Percentiles rank a stretch among this genome's conserved stretches.
phyloP scores from a whole-genome alignment of 495 filamentous ascomycete genomes.

The Chaetomidium leptoderma region DNA sequence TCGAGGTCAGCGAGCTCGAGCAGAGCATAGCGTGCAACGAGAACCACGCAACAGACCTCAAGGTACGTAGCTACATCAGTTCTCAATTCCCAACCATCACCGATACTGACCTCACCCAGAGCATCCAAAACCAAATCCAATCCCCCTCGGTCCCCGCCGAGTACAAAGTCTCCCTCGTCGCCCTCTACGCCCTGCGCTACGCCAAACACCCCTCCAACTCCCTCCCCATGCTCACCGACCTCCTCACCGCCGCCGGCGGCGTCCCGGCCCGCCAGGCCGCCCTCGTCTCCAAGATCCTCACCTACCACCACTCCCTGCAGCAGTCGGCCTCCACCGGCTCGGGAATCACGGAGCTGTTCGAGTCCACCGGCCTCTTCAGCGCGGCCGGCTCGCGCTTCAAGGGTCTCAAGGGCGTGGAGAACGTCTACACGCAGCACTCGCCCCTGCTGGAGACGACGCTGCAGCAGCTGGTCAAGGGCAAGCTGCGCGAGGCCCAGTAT shows the following conservation, averaged over 20 bases:
- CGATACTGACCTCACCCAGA: conserved; percentile 44
- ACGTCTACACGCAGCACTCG: conserved; percentile 97
- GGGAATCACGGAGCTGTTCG: conserved; percentile 85
- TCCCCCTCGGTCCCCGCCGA: conserved; percentile 65
- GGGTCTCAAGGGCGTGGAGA: conserved; percentile 93
- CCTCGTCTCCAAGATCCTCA: conserved; percentile 69
- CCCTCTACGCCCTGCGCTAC: conserved; percentile 90
- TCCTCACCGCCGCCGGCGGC: conserved; percentile 71
- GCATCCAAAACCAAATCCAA: conserved; percentile 77
- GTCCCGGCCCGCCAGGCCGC: conserved; percentile 68
- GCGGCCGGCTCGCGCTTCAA: conserved; percentile 86
- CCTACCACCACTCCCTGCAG: conserved; percentile 81
- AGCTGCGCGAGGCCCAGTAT: conserved; percentile 76
- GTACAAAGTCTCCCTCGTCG: conserved; percentile 81
- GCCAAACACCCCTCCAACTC: conserved; percentile 76
- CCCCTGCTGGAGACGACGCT: conserved; percentile 81
- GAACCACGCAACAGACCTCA: conserved; percentile 81
- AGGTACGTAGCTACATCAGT: conserved; percentile 48
- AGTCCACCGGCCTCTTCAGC: conserved; percentile 85
- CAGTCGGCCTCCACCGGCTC: conserved; percentile 54
- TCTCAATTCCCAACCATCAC: background rate
- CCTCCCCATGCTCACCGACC: conserved; percentile 75
- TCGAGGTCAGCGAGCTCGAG: conserved; percentile 94
- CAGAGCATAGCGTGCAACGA: conserved; percentile 96
- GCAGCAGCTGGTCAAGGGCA: conserved; percentile 87